Evolutionary conservation across 805 yeast species (phyloP), one percentile per base, ranked within the genome.

Genomic region (Ogataea neopini): DNA sequence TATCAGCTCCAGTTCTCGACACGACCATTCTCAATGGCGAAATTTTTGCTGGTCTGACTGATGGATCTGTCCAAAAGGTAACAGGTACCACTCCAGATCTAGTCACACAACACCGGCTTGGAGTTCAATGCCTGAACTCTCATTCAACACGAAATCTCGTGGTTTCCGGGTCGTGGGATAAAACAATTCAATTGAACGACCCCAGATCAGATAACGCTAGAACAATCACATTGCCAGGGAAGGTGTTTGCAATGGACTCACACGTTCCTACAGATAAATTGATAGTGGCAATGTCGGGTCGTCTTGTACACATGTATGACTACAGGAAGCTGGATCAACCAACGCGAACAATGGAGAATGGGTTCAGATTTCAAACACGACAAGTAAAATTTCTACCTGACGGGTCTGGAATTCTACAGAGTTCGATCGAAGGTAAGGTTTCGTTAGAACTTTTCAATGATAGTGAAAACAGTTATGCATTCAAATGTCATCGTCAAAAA

Each of bases 341-440:
- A 2, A 30, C 40, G 7, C 22, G 29, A n/a, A 20, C 33, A 6
- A 33, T 44, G 43, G 57, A 56, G 25, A 48, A 44, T 32, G 57
- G 57, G 19, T 54, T 56, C 43, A 79, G 80, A 53, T 80, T 79
- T 59, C 89, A 84, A 64, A 80, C 86, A 1, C 69, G 82, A 40
- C 76, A 77, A 28, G 57, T 88, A 26, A 73, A 72, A 50, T 71
- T 81, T 36, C 74, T 81, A 56, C 86, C 86, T 0, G 67, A 72
- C 45, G 74, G 74, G 2, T 62, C 68, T 53, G 94, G 84, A 6
- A 83, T 79, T 60, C 88, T 84, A 0, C 75, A 83, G 33, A 72
- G 87, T 33, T 83, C 92, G 2, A 73, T 88, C 8, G 95, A 88
- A 57, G 96, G 96, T 0, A 70, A 94, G 22, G 89, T 85, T 1